Base-by-base conservation (phyloP, 1,139 yeast species). In the Hansenula anomala region DNA sequence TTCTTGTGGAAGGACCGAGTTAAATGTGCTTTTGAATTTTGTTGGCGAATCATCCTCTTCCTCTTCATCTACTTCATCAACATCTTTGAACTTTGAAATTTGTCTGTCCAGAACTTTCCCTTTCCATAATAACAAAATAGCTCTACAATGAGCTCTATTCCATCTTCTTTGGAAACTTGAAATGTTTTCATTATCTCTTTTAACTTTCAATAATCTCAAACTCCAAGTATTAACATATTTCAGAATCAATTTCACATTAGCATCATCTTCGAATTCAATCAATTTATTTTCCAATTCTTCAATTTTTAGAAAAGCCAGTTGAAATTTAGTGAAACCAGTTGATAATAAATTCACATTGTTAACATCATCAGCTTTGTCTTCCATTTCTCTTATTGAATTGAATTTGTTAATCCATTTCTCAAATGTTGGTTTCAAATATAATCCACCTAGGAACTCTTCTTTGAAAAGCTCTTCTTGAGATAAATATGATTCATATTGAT, bases 101-200 rank as follows among this genome's bases (percentile, higher is more conserved):
- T 41, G 18, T 27, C 28, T 24, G n/a, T 40, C 43, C 38, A 30
- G 12, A 2, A 45, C 33, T 41, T 56, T 54, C 8, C 51, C 54
- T 30, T 50, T 55, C 69, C 69, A 64, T 22, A 64, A 40, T 6
- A 48, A 33, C 16, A 64, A 31, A 3, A 63, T 40, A 0, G 65
- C 67, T 37, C 67, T 46, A 23, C 61, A 39, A 17, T 49, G 57
- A 2, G 67, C 68, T 34, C 69, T 51, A 37, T 56, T 51, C 69
- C 69, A 63, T 34, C 69, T 52, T 18, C 44, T 47, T 33, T 56
- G 48, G 45, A 63, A 63, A 14, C 49, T 48, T 7, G 44, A 49
- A 3, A 61, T 52, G 3, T 58, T 50, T 36, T 59, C 64, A 18
- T 57, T 49, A 43, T 63, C 63, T 38, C 63, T 55, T 30, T 52